Evolutionary conservation across 1,284 basidiomycete species (phyloP), one percentile per base, ranked within the genome.

Genomic region (Mycosarcoma mackinlayi): DNA sequence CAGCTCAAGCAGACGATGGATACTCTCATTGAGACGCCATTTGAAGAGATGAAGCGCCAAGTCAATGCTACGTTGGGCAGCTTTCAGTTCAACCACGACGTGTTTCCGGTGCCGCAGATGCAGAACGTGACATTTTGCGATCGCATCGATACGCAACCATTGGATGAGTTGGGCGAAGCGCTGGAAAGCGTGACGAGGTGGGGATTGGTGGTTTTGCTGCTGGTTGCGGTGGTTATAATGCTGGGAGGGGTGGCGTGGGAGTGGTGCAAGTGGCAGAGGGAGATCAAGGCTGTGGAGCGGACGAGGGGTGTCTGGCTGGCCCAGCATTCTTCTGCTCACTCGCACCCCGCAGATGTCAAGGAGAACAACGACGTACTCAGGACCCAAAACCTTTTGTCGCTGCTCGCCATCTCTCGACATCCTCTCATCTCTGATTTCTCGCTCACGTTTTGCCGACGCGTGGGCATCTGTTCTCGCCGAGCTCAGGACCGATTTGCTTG

Each of bases 1-100:
- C 88, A 92, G 19, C 84, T 98, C 33, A 90, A 91, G 83, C 83
- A 89, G 49, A 86, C 87, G 47, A 85, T 98, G 44, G 87, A 92
- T 67, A 83, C 85, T 33, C 83, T 80, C 10, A 78, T 80, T 28
- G 18, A 55, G 21, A 52, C 44, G 11, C 78, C 78, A 0, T 76
- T 80, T 37, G 75, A 78, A 30, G 9, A 51, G 24, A 66, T 78
- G 53, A 63, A 52, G 33, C 9, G 10, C 1, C 62, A 80, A 6
- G 55, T 80, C 25, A 77, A 78, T 25, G 19, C 31, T 2, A 77
- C 77, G 2, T 33, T 77, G 34, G 39, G 44, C 3, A 46, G 31
- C 7, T 79, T 75, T 34, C 30, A 19, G 9, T 78, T 77, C 38
- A 57, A 79, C 33, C 37, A 47, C 11, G 60, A 63, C 5, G 23